Base-by-base conservation (phyloP, 495 filamentous ascomycete genomes). In the Penicillium maclennaniae region DNA sequence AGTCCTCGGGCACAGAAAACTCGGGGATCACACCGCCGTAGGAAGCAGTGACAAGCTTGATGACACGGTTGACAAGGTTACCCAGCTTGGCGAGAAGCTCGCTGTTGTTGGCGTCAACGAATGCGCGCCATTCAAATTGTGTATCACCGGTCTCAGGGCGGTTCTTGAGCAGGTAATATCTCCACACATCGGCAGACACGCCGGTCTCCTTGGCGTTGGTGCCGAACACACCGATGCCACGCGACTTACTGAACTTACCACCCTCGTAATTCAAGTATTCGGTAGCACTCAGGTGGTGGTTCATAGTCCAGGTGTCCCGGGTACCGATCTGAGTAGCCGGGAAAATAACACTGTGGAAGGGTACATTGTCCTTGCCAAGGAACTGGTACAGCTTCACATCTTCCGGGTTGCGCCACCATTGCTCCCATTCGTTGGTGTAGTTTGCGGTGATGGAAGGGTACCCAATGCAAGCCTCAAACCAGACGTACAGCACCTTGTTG, bases 401-500 rank as follows among this genome's bases (percentile, higher is more conserved):
- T 20, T 92, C 84, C 7, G 90, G 89, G 68, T 95, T 85, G 57
- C 85, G 84, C 93, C 93, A 98, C 93, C 93, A 98, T 50, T 85
- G 75, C 74, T 96, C 85, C 93, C 93, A 98, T 46, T 95, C 66
- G 23, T 88, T 78, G 6, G 91, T 97, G 68, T 93, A 97, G 58
- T 86, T 91, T 49, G 89, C 90, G 7, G 93, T 97, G 57, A 98
- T 98, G 0, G 91, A 96, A 6, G 89, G 83, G 65, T 98, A 98
- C 9, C 93, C 93, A 55, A 96, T 95, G 69, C 91, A 96, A 36
- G 93, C 93, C 69, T 98, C 93, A 60, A 98, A 98, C 93, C 93
- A 98, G 37, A 96, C 91, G 59, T 98, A 98, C 54, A 97, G 79
- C 53, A 95, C 91, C 77, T 95, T 95, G 51, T 87, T 78, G 51